A percentile compares a stretch with the other conserved stretches of the same genome.
Conservation (phyloP, 768 basidiomycete genomes). For the Dioszegia crocea region DNA sequence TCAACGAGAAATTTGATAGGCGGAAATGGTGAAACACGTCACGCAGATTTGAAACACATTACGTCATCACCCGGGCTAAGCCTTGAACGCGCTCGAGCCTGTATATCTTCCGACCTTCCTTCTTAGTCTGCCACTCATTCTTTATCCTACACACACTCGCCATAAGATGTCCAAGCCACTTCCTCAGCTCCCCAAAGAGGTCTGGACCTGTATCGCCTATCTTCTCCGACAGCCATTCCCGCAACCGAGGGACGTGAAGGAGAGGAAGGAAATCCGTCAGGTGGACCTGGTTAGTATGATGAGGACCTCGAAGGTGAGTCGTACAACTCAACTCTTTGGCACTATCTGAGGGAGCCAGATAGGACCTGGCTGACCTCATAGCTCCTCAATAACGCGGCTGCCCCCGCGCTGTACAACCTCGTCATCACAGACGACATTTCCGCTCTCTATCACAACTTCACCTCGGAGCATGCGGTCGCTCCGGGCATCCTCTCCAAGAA, state of each 20-base stretch:
- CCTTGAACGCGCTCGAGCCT: not conserved
- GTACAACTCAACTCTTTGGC: not conserved
- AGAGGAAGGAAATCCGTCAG: not conserved
- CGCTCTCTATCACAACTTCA: not conserved
- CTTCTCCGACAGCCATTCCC: not conserved
- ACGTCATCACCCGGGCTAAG: too few species aligned
- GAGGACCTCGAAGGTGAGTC: not conserved
- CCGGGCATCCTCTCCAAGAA: not conserved
- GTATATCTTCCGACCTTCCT: not conserved
- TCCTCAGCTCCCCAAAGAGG: not conserved
- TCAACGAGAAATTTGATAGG: too few species aligned
- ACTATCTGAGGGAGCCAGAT: too few species aligned
- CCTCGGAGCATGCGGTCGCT: not conserved
- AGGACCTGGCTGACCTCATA: not conserved
- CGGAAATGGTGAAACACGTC: too few species aligned
- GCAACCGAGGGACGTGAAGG: not conserved
- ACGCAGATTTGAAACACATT: too few species aligned
- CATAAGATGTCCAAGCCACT: not conserved
- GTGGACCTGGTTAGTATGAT: not conserved
- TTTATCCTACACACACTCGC: too few species aligned
- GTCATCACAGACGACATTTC: constrained; percentile 1
- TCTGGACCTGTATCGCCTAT: not conserved
- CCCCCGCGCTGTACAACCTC: not conserved
- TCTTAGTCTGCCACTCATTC: too few species aligned
- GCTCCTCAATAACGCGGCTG: not conserved